Conservation (phyloP, 148 eudicot species). For the Cornus florida region DNA sequence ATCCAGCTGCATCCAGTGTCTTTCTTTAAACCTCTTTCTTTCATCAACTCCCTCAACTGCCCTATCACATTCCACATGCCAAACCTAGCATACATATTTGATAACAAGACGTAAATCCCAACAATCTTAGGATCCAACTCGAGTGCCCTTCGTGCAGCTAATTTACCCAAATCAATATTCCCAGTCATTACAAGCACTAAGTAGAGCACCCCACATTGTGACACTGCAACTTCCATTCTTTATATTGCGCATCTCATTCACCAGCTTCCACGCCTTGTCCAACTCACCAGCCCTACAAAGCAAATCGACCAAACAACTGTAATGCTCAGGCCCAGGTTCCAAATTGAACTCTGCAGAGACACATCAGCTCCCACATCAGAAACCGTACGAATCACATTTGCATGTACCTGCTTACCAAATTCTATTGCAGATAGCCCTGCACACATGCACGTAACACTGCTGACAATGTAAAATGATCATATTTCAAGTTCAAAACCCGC, state of each 20-base stretch:
- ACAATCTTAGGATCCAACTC: constrained; percentile 59
- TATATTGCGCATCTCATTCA: constrained; percentile 38
- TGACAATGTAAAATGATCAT: constrained; percentile 54
- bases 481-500: constrained; percentile 43
- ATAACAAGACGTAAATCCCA: constrained; percentile 58
- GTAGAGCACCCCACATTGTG: constrained; percentile 71
- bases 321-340: constrained; percentile 59
- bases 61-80: constrained; percentile 65
- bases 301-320: constrained; percentile 62
- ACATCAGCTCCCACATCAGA: constrained; percentile 43
- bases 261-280: constrained; percentile 63
- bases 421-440: constrained; percentile 48
- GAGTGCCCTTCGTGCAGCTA: constrained; percentile 70
- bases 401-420: constrained; percentile 65
- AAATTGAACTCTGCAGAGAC: constrained; percentile 54
- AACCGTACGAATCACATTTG: constrained; percentile 34
- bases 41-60: constrained; percentile 50
- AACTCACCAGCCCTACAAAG: constrained; percentile 78
- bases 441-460: constrained; percentile 63
- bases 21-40: constrained; percentile 57
- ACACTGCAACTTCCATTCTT: constrained; percentile 30
- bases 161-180: constrained; percentile 51
- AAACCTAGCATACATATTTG: constrained; percentile 59
- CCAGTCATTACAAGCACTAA: constrained; percentile 64
- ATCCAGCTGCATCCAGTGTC: constrained; percentile 66